A percentile compares a stretch with the other conserved stretches of the same genome.
Evolutionary conservation across 2,329 filamentous ascomycete genomes (phyloP).

Genomic region (Scopulariopsis brevicaulis): DNA sequence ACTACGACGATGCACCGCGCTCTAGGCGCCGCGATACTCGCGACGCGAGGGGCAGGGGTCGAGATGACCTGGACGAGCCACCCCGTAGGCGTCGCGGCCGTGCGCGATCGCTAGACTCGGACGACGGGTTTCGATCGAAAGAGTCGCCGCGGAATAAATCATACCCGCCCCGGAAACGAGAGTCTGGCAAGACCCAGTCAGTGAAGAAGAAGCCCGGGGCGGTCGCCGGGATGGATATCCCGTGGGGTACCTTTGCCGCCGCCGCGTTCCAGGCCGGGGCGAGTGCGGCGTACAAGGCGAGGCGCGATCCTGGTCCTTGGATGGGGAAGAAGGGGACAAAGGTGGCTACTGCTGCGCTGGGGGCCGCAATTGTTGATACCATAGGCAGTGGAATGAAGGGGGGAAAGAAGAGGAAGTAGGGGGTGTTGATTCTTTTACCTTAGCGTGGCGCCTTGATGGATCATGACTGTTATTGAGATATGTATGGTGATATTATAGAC

Average conservation of each 20-base stretch:
- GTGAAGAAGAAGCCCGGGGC: neutral
- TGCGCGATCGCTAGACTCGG: neutral
- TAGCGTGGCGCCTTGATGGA: neutral
- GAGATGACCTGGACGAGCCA: neutral
- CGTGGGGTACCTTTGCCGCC: conserved; percentile 24
- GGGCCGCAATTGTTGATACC: conserved; percentile 34
- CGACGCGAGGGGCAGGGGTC: neutral
- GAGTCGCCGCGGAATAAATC: neutral
- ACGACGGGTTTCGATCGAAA: neutral
- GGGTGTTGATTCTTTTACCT: neutral
- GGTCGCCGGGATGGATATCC: neutral
- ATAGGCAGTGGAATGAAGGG: conserved; percentile 20
- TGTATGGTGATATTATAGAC: neutral
- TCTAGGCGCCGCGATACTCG: neutral
- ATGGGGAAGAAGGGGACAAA: conserved; percentile 34
- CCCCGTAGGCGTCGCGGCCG: neutral
- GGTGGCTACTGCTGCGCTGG: conserved; percentile 34
- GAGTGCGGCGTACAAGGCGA: conserved; percentile 32
- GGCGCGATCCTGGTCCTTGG: conserved; percentile 31
- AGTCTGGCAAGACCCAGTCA: neutral
- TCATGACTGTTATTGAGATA: neutral
- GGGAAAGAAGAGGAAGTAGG: neutral
- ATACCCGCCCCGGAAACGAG: neutral
- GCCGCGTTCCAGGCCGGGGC: conserved; percentile 35
- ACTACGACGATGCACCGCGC: neutral